Conservation (phyloP, 2,329 filamentous ascomycete species). For the Alternaria viburni region DNA sequence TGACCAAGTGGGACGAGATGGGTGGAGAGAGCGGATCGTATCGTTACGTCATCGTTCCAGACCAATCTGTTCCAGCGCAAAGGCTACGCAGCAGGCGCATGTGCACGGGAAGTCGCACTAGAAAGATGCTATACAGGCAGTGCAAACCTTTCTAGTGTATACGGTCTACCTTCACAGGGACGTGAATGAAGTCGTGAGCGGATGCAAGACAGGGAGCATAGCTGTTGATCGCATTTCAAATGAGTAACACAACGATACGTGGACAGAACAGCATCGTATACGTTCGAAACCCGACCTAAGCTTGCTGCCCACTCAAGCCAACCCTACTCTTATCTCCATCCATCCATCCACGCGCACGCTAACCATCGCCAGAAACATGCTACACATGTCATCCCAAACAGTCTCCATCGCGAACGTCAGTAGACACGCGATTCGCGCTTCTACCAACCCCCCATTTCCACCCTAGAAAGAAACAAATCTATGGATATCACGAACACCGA, state of each 20-base stretch:
- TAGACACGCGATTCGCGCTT: not conserved
- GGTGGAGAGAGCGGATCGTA: not conserved
- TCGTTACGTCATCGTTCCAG: not conserved
- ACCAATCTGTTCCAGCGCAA: not conserved
- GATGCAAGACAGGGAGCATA: not conserved
- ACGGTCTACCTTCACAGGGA: not conserved
- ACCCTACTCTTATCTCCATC: not conserved
- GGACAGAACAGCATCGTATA: not conserved
- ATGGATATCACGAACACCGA: conserved; percentile 38
- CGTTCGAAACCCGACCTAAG: not conserved
- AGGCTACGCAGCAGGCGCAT: not conserved
- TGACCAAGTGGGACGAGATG: not conserved
- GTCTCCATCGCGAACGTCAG: not conserved
- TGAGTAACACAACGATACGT: not conserved
- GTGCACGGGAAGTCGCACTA: not conserved
- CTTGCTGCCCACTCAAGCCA: not conserved
- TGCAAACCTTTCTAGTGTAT: not conserved
- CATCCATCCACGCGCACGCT: not conserved
- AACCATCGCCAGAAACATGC: not conserved
- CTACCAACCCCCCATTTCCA: not conserved
- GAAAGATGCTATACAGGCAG: not conserved
- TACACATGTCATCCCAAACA: not conserved
- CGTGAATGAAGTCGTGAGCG: not conserved
- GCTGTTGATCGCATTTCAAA: not conserved
- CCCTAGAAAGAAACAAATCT: conserved; percentile 22